These are phyloP conservation scores for Pseudocercospora musae DNA, from an alignment of 2,329 filamentous ascomycete species.

Conservation along the genomic window DNA sequence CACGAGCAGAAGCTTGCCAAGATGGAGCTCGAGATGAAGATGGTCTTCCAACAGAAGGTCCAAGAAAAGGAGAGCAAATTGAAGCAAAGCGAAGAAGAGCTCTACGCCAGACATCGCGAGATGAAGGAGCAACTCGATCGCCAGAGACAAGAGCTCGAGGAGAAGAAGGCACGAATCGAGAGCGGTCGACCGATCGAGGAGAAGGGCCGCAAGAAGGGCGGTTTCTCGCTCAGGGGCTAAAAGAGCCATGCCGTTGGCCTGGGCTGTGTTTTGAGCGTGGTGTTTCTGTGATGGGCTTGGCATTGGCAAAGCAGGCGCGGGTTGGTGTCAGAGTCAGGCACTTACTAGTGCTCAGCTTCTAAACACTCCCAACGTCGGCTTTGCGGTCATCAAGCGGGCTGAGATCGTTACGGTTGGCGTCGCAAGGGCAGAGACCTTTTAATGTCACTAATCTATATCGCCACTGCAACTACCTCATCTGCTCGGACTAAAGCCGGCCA, in stretches of 20 bases:
- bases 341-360: not conserved
- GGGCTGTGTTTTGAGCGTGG: constrained; percentile 21
- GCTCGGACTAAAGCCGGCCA: constrained; percentile 7
- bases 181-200: constrained; percentile 94
- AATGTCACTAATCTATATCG: constrained; percentile 33
- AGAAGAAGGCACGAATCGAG: constrained; percentile 96
- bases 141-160: constrained; percentile 90
- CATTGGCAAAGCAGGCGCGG: constrained; percentile 12
- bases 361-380: not conserved
- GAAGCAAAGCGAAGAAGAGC: constrained; percentile 98
- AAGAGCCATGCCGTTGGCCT: constrained; percentile 2
- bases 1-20: constrained; percentile 99
- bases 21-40: constrained; percentile 99
- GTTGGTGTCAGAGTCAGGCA: not conserved
- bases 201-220: constrained; percentile 92
- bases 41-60: constrained; percentile 99
- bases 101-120: constrained; percentile 95
- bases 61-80: constrained; percentile 99
- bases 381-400: constrained; percentile 6
- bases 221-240: constrained; percentile 80
- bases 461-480: constrained; percentile 25
- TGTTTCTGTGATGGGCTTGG: constrained; percentile 20
- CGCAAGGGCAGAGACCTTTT: constrained; percentile 23
- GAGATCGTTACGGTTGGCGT: constrained; percentile 11
- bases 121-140: constrained; percentile 99